Conservation (phyloP, 495 filamentous ascomycete species). For the Podospora sp. region DNA sequence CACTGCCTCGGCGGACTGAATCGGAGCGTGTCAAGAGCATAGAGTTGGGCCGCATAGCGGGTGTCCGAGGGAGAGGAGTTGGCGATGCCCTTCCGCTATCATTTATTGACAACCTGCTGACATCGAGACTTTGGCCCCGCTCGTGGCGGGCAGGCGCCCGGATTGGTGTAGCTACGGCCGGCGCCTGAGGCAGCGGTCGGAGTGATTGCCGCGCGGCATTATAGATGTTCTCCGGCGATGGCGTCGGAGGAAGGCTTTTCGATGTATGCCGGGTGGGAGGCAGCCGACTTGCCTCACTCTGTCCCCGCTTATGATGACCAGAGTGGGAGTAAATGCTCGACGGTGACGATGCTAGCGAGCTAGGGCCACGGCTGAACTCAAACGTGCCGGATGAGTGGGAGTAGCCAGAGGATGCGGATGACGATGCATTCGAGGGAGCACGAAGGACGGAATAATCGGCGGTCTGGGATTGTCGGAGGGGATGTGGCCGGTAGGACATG, state of each 20-base stretch:
- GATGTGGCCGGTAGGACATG: constrained; percentile 57
- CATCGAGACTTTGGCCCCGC: constrained; percentile 55
- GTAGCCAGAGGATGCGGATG: constrained; percentile 72
- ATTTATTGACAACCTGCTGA: constrained; percentile 48
- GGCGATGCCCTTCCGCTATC: constrained; percentile 40
- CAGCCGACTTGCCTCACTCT: constrained; percentile 66
- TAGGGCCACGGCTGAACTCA: constrained; percentile 72
- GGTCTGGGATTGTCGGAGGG: constrained; percentile 66
- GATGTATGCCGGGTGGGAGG: constrained; percentile 40
- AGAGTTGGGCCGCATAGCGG: constrained; percentile 54
- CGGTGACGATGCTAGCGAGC: constrained; percentile 67
- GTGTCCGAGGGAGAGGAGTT: constrained; percentile 38
- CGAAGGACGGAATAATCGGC: constrained; percentile 65
- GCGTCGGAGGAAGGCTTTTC: constrained; percentile 47
- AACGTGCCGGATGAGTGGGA: constrained; percentile 67
- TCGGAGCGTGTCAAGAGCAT: constrained; percentile 58
- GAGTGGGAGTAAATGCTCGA: constrained; percentile 62
- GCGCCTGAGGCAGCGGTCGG: constrained; percentile 72
- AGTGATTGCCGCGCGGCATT: constrained; percentile 74
- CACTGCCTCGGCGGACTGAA: constrained; percentile 42
- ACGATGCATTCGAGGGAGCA: constrained; percentile 77
- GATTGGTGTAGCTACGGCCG: constrained; percentile 45
- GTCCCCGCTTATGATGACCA: constrained; percentile 78
- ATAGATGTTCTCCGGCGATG: constrained; percentile 60
- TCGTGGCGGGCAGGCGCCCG: constrained; percentile 38